Conservation (phyloP, 108 stramenopile genomes). For the Skeletonema tropicum region DNA sequence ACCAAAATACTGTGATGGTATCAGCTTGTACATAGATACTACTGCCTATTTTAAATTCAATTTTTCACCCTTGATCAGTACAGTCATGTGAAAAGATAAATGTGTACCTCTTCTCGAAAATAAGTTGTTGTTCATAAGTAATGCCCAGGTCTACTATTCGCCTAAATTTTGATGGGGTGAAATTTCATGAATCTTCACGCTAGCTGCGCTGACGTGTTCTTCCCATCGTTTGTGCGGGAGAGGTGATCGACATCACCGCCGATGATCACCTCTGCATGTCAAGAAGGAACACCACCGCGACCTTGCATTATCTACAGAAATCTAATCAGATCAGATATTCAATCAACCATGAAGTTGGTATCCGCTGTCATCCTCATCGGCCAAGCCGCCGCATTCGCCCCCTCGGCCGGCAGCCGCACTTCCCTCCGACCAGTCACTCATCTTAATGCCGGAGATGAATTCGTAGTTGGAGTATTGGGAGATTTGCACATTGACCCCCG, state of each 20-base stretch:
- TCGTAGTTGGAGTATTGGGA: conserved; percentile 46
- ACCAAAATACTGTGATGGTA: no score
- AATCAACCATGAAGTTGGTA: neutral
- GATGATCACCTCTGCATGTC: neutral
- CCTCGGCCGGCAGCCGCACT: neutral
- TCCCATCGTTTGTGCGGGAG: neutral
- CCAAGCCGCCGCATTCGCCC: neutral
- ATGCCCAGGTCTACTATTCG: no score
- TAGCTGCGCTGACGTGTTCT: neutral
- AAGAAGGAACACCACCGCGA: neutral
- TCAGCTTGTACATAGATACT: no score
- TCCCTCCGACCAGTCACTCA: neutral
- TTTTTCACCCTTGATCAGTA: no score
- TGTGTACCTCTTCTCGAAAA: no score
- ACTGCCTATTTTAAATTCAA: no score
- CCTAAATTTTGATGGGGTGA: no score
- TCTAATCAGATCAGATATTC: neutral
- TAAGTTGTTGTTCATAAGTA: no score
- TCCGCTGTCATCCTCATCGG: neutral
- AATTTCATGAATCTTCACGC: neutral
- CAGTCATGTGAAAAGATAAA: no score
- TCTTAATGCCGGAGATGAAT: neutral
- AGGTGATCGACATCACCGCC: neutral
- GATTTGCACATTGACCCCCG: conserved; percentile 89
- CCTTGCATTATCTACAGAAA: neutral